These are phyloP conservation scores for Ophiostoma angusticollis DNA, from an alignment of 2,329 filamentous ascomycete species.

Conservation along the genomic window DNA sequence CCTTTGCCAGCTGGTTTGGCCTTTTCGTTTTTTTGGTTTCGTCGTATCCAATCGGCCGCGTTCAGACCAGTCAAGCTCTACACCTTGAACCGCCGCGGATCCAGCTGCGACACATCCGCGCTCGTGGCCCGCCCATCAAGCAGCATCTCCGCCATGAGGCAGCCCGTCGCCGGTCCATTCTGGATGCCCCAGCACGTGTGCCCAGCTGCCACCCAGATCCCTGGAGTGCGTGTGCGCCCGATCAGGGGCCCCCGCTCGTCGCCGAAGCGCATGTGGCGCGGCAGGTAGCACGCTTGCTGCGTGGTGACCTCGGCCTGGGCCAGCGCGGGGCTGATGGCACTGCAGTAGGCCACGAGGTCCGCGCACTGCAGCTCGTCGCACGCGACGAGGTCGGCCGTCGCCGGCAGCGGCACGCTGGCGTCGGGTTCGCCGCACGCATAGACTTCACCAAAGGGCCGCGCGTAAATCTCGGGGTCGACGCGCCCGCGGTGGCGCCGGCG, in stretches of 20 bases:
- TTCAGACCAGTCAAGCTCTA: conserved; percentile 17
- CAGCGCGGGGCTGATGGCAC: conserved; percentile 51
- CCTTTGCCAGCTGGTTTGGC: too few relatives aligned
- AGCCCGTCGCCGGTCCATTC: conserved; percentile 80
- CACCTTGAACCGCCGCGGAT: conserved; percentile 52
- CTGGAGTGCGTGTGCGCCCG: conserved; percentile 58
- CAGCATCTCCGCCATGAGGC: conserved; percentile 65
- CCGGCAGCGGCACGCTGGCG: conserved; percentile 57
- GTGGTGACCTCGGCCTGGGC: conserved; percentile 55
- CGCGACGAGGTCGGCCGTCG: conserved; percentile 60
- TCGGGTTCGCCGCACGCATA: conserved; percentile 93
- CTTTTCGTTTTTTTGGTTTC: too few relatives aligned
- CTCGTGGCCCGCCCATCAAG: conserved; percentile 60
- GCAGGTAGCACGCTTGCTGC: conserved; percentile 87
- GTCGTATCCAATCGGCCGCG: too few relatives aligned
- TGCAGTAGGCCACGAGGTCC: conserved; percentile 71
- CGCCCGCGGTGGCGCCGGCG: conserved; percentile 43
- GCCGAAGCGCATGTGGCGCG: conserved; percentile 55
- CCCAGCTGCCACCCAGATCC: conserved; percentile 70
- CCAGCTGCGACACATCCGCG: conserved; percentile 51
- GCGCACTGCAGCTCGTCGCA: conserved; percentile 67
- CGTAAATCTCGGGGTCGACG: conserved; percentile 86
- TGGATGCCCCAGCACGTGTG: conserved; percentile 99
- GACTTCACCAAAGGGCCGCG: conserved; percentile 74
- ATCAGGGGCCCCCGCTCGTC: conserved; percentile 58